Percentiles rank a stretch among this genome's conserved stretches.
Evolutionary conservation across 2,329 filamentous ascomycete genomes (phyloP).

Genomic region (Bipolaris bicolor): DNA sequence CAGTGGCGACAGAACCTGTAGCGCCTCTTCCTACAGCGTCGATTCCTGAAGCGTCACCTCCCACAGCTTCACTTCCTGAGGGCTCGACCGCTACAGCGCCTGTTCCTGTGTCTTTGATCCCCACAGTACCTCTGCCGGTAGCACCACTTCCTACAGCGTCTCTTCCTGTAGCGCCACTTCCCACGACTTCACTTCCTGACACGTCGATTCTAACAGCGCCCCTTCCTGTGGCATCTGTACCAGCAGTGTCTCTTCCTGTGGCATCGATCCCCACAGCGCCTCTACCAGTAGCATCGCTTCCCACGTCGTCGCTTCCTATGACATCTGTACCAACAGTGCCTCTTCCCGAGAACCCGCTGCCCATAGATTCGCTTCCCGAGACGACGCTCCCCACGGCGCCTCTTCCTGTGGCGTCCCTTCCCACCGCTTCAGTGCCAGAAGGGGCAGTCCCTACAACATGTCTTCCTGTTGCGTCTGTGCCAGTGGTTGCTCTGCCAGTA

Average conservation of each 20-base stretch:
- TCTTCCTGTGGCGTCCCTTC: too few species aligned
- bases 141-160: too few species aligned
- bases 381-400: too few species aligned
- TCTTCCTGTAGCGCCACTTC: background rate
- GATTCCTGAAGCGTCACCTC: background rate
- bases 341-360: too few species aligned
- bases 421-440: too few species aligned
- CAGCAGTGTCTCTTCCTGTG: background rate
- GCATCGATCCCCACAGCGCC: background rate
- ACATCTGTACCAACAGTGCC: background rate
- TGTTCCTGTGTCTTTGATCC: too few species aligned
- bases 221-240: background rate
- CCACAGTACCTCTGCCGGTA: too few species aligned
- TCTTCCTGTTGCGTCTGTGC: too few species aligned
- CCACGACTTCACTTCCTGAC: background rate
- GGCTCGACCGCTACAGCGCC: too few species aligned
- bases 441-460: too few species aligned
- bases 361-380: too few species aligned
- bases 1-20: constrained; percentile 4
- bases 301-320: background rate
- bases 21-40: background rate
- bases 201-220: background rate
- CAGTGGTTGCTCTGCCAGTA: background rate
- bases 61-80: background rate
- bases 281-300: background rate